Evolutionary conservation across 2,329 filamentous ascomycete genomes (phyloP).

Genomic region (Diaporthe nobilis): DNA sequence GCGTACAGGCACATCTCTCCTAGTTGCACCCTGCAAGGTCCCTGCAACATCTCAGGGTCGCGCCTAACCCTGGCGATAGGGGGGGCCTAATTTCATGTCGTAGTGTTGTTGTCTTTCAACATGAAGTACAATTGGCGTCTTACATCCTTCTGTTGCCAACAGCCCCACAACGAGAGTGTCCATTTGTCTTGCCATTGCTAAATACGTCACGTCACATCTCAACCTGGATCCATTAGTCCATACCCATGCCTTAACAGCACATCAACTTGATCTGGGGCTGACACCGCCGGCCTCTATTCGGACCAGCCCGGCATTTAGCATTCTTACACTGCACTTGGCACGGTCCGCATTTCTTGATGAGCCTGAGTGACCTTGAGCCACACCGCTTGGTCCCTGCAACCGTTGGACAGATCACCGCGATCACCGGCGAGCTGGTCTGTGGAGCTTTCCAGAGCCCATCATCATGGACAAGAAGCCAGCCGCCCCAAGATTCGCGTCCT

Average conservation of each 20-base stretch:
- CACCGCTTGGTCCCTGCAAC: background rate
- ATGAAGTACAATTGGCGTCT: background rate
- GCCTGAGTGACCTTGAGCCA: background rate
- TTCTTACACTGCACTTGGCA: background rate
- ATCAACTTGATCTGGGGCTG: background rate
- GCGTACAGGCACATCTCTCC: background rate
- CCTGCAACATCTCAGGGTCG: background rate
- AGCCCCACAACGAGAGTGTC: background rate
- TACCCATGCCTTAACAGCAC: background rate
- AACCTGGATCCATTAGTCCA: background rate
- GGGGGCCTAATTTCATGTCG: background rate
- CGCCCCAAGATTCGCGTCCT: slow-evolving; percentile 51
- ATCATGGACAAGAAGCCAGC: slow-evolving; percentile 44
- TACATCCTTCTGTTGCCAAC: background rate
- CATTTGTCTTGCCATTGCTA: background rate
- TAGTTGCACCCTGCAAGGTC: background rate
- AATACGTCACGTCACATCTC: background rate
- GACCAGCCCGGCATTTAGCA: background rate
- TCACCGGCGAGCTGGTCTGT: slow-evolving; percentile 1
- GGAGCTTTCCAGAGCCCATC: background rate
- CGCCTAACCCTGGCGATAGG: background rate
- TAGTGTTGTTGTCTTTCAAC: background rate
- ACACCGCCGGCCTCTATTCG: background rate
- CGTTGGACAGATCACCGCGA: background rate
- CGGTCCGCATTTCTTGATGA: background rate